A percentile compares a stretch with the other conserved stretches of the same genome.
Conservation (phyloP, 1,139 yeast species). For the Hanseniaspora sp. region DNA sequence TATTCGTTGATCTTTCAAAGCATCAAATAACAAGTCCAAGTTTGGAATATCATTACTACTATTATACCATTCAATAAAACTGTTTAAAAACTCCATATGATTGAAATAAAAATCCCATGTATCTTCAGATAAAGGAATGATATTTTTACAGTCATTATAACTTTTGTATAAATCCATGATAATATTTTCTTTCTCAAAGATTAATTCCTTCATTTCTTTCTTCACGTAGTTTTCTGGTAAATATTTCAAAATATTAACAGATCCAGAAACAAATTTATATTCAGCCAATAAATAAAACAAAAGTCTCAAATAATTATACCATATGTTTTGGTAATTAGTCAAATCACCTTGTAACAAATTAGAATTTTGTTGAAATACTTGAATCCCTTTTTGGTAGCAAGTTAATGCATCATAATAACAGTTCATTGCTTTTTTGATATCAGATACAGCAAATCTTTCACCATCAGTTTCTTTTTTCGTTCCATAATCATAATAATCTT, state of each 20-base stretch:
- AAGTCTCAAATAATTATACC: constrained; percentile 27
- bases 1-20: neutral
- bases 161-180: neutral
- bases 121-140: constrained; percentile 4
- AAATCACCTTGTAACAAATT: constrained; percentile 16
- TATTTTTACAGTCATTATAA: neutral
- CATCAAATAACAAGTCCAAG: neutral
- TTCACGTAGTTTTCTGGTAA: constrained; percentile 18
- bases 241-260: constrained; percentile 26
- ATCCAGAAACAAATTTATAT: constrained; percentile 25
- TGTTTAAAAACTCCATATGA: constrained; percentile 24
- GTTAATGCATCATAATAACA: constrained; percentile 24
- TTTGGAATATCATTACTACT: neutral
- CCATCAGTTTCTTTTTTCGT: constrained; percentile 29
- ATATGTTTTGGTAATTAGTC: constrained; percentile 22
- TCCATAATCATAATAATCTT: constrained; percentile 28
- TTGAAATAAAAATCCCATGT: constrained; percentile 30
- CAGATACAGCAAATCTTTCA: constrained; percentile 30
- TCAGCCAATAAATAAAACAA: constrained; percentile 26
- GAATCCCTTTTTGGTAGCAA: constrained; percentile 24
- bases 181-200: neutral
- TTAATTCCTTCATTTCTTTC: neutral
- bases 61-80: constrained; percentile 23
- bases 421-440: constrained; percentile 26
- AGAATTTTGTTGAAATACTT: constrained; percentile 15